A percentile compares a stretch with the other conserved stretches of the same genome.
Evolutionary conservation across 768 basidiomycete genomes (phyloP).

Genomic region (Bullera alba): DNA sequence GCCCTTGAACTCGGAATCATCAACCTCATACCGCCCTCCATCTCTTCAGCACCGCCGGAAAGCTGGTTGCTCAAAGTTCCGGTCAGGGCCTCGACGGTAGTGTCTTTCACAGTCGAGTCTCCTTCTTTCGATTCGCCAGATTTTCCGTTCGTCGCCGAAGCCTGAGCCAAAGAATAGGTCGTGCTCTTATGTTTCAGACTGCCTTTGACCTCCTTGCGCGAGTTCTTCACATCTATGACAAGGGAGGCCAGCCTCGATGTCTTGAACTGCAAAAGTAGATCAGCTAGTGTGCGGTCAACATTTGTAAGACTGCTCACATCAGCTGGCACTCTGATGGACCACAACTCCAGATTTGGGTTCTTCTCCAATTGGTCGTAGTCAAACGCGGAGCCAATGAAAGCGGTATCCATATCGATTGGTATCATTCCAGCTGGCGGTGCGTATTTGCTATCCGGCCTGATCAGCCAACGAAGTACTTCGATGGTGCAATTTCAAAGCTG

Average conservation of each 20-base stretch:
- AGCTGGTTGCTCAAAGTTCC: conserved; percentile 23
- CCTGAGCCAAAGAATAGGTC: conserved; percentile 18
- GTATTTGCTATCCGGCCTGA: conserved; percentile 16
- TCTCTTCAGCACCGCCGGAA: conserved; percentile 41
- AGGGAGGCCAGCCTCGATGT: conserved; percentile 31
- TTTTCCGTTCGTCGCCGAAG: conserved; percentile 7
- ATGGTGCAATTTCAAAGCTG: background rate
- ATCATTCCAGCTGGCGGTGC: conserved; percentile 29
- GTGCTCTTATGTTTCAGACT: conserved; percentile 20
- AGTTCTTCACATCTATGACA: background rate
- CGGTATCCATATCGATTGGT: conserved; percentile 11
- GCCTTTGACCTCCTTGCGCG: conserved; percentile 5
- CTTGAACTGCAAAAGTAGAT: conserved; percentile 31
- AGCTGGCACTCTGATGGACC: conserved; percentile 38
- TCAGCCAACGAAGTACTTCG: conserved; percentile 1
- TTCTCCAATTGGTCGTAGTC: conserved; percentile 33
- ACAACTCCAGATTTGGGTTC: conserved; percentile 34
- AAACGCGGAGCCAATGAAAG: conserved; percentile 27
- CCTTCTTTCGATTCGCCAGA: conserved; percentile 21
- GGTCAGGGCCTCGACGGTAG: conserved; percentile 29
- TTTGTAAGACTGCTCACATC: conserved; percentile 19
- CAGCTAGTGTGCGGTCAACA: background rate
- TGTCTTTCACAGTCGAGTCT: conserved; percentile 23
- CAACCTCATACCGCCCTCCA: conserved; percentile 36
- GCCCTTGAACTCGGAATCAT: conserved; percentile 29